Evolutionary conservation across 768 basidiomycete species (phyloP), one percentile per base, ranked within the genome.

Genomic region (Amanita phalloides): DNA sequence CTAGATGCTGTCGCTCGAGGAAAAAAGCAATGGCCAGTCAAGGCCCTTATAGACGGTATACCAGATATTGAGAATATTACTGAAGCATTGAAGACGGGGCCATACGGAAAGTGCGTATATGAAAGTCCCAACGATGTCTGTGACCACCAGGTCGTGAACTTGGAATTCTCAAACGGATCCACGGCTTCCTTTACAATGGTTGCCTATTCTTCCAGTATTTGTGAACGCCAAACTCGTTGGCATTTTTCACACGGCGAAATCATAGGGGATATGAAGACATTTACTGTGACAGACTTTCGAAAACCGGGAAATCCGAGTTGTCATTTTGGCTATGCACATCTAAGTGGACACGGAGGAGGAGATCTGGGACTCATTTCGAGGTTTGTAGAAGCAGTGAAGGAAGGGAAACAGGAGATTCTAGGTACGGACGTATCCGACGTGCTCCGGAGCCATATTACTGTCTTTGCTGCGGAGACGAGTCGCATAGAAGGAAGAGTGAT

Each of bases 161-260:
- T 94, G 51, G 86, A 92, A 60, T 94, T 89, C 63, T 81, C 84
- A 6, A 79, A 81, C 47, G 89, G 90, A 13, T 73, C 79, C 26
- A 93, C 91, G 0, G 87, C 78, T 10, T 87, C 87, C 0, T 87
- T 94, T 64, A 92, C 91, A 17, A 91, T 94, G 89, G 77, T 90
- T 45, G 91, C 91, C 10, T 87, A 81, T 61, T 87, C 88, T 0
- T 75, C 78, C n/a, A 69, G 76, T 39, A 77, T 91, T 42, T 92
- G 91, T 64, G 74, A 86, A 32, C 83, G 91, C n/a, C 82, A 89
- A 60, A 84, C 86, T 4, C 78, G 87, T 11, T 69, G 92, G 61
- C 90, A 93, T 63, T 93, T 93, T 59, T 82, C 84, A 2, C 77
- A 88, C 53, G 91, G 91, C 4, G 91, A 93, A 67, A 82, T 94